Base-by-base conservation (phyloP, 208 protist genomes). In the Wallacemonas collosoma region DNA sequence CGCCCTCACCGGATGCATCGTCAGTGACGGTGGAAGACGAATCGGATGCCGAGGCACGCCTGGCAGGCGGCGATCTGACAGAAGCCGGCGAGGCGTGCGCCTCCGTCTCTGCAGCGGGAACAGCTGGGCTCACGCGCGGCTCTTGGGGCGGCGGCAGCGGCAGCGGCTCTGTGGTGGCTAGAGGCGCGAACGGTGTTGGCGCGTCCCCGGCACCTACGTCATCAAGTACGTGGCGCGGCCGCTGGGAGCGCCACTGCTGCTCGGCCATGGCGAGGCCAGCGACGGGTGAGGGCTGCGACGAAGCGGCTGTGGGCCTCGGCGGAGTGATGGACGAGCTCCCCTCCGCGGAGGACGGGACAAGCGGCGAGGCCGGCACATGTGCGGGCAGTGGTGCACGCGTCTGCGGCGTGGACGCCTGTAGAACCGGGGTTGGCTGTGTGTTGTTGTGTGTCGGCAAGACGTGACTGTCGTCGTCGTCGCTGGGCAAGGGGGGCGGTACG, bases 401-500 rank as follows among this genome's bases (percentile, higher is more conserved):
- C 26, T 26, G 26, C 26, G 26, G 26, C 26, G 26, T 26, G 26
- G 26, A 26, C 26, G 26, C 26, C 26, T 26, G 26, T 26, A 0
- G 26, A 26, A 26, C 26, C 26, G 26, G 26, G 26, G 26, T 26
- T 26, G 26, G 26, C 26, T 51, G 11, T 51, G 47, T 51, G 11
- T 51, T 14, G 11, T 51, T 14, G 11, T 51, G 11, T 14, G 8
- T 26, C n/a, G 7, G 15, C 14, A 6, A 36, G 51, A n/a, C 26
- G 9, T 56, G 15, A n/a, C 15, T 43, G 45, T 70, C 63, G 15
- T 69, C 56, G 9, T 65, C 54, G 1, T 76, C 76, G 39, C 61
- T 17, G 15, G 64, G 64, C n/a, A 76, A 71, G 3, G 76, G 76
- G 12, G 71, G 71, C 43, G 76, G 61, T 8, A 51, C 71, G 38